Conservation (phyloP, 148 eudicot species). For the Bassia scoparia region DNA sequence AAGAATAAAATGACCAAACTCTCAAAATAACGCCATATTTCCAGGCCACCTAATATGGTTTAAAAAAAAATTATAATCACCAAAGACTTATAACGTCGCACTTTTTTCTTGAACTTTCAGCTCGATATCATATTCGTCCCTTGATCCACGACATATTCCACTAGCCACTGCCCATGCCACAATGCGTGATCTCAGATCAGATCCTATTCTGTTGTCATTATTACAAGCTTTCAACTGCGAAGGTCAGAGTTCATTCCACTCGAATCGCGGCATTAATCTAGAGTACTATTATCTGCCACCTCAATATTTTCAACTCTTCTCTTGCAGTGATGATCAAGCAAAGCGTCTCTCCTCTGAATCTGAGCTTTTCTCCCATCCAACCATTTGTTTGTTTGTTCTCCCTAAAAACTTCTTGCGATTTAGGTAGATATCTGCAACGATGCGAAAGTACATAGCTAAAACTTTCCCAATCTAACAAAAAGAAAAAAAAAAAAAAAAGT, state of each 20-base stretch:
- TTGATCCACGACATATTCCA: slow-evolving; percentile 61
- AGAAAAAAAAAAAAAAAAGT: too few species aligned
- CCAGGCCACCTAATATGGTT: background rate
- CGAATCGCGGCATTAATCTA: slow-evolving; percentile 75
- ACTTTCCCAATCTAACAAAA: too few species aligned
- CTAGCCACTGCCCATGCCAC: slow-evolving; percentile 99
- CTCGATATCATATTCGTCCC: slow-evolving; percentile 34
- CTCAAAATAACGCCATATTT: too few species aligned
- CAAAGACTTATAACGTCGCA: slow-evolving; percentile 85
- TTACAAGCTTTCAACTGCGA: slow-evolving; percentile 55
- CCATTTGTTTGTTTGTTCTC: slow-evolving; percentile 66
- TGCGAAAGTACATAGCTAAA: background rate
- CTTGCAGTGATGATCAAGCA: slow-evolving; percentile 94
- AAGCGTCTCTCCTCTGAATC: slow-evolving; percentile 85
- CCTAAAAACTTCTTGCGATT: slow-evolving; percentile 72
- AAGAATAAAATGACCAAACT: background rate
- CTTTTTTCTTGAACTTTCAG: slow-evolving; percentile 70
- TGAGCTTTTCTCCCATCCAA: slow-evolving; percentile 70
- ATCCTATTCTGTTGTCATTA: slow-evolving; percentile 35
- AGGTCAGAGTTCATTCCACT: slow-evolving; percentile 86
- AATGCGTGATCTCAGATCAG: slow-evolving; percentile 65
- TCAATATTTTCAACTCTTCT: slow-evolving; percentile 92
- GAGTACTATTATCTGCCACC: slow-evolving; percentile 74
- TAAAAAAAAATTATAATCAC: slow-evolving; percentile 29
- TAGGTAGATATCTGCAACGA: slow-evolving; percentile 59